Percentiles rank a stretch among this genome's conserved stretches.
These are phyloP conservation scores for Petunia hybrid DNA, from an alignment of 305 asterid genomes.

Conservation along the genomic window DNA sequence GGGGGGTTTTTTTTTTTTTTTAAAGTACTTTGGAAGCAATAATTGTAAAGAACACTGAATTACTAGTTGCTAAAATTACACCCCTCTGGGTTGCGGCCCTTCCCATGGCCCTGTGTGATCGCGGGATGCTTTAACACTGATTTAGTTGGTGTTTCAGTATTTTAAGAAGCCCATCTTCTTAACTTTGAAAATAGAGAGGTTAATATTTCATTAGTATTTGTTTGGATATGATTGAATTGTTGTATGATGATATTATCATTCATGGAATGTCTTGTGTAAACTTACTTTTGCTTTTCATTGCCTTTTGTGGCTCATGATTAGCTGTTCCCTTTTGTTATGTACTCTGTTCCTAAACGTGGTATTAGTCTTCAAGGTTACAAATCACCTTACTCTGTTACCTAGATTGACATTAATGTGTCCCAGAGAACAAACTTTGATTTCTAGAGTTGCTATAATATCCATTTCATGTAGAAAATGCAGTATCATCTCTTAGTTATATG, in stretches of 20 bases:
- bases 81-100: no score
- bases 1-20: background rate
- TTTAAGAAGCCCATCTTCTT: background rate
- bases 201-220: background rate
- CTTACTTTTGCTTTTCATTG: background rate
- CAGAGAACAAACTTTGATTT: background rate
- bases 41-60: background rate
- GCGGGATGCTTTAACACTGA: background rate
- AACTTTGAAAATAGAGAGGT: background rate
- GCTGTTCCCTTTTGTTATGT: background rate
- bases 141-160: background rate
- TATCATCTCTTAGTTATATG: background rate
- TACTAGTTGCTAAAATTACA: no score
- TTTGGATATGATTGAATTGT: slow-evolving; percentile 16
- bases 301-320: background rate
- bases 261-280: background rate
- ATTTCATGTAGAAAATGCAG: background rate
- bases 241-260: background rate
- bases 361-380: background rate
- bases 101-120: no score
- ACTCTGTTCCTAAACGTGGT: background rate
- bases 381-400: background rate
- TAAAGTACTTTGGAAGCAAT: no score
- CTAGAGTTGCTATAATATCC: background rate
- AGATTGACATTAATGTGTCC: background rate